Base-by-base conservation (phyloP, 768 basidiomycete genomes). In the Suillus plorans region DNA sequence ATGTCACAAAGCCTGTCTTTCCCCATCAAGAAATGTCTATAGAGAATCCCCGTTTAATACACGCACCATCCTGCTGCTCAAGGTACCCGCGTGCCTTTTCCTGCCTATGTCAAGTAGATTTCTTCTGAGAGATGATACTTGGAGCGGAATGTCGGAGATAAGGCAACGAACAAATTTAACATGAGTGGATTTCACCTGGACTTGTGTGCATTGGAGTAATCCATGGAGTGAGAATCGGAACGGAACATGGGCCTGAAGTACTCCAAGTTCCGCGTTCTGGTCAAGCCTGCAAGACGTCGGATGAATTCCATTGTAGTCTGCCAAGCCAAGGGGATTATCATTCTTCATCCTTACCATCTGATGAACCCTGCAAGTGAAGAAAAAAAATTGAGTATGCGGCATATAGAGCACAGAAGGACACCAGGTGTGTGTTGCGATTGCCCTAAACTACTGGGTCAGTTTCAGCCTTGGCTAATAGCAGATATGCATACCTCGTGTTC, bases 401-500 rank as follows among this genome's bases (percentile, higher is more conserved):
- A 55, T 34, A 34, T 55, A 12, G 53, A 34, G 31, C 31, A 20
- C 31, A 5, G 18, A 31, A 9, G 28, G 28, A 55, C 31, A 34
- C 31, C 5, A 20, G 5, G 31, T 7, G 53, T 18, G 20, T 12
- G 10, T 20, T 20, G 10, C 28, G 4, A 9, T 31, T 10, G 4
- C 25, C 28, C 16, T 9, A 28, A 12, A 55, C 12, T 14, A 39
- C 12, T 44, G 9, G 20, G 9, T 44, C 14, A 37, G 22, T 14
- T 14, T 39, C 56, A 25, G 5, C 49, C 22, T 50, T 14, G 6
- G 47, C 47, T 14, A 16, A 25, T 28, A 31, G 28, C 58, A 42
- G 18, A 59, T 42, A 59, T 59, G 25, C 58, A 31, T 59, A 59
- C 58, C 58, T 59, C 41, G 10, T 59, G 58, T 58, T 37, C 9